phyloP scores from a whole-genome alignment of 768 basidiomycete genomes.

The Suillus tomentosus region DNA sequence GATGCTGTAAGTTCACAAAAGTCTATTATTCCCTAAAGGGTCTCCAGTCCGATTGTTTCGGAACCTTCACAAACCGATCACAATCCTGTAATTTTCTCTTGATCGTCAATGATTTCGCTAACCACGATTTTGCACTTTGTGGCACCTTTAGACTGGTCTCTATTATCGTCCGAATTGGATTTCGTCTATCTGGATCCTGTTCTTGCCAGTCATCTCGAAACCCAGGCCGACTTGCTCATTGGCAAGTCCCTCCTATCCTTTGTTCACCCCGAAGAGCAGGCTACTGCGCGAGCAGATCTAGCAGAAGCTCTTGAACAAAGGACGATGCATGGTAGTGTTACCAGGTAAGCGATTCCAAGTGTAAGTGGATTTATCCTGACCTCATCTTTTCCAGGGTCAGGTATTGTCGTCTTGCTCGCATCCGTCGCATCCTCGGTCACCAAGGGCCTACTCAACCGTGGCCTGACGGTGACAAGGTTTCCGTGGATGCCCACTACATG shows the following conservation, averaged over 20 bases:
- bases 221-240: conserved; percentile 67
- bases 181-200: conserved; percentile 88
- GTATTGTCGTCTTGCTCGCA: conserved; percentile 72
- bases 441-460: conserved; percentile 55
- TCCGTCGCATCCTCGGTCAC: conserved; percentile 74
- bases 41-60: conserved; percentile 14
- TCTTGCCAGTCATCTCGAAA: conserved; percentile 67
- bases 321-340: conserved; percentile 83
- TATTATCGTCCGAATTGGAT: conserved; percentile 72
- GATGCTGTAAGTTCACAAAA: conserved; percentile 64
- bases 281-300: conserved; percentile 73
- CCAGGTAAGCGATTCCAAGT: conserved; percentile 48
- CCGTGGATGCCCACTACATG: conserved; percentile 76
- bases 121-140: conserved; percentile 16
- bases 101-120: conserved; percentile 20
- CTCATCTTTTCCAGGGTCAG: conserved; percentile 57
- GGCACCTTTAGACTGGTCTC: conserved; percentile 66
- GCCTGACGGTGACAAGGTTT: conserved; percentile 67
- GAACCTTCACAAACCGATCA: conserved; percentile 25
- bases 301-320: conserved; percentile 71
- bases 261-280: conserved; percentile 84
- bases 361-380: conserved; percentile 17
- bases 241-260: conserved; percentile 74
- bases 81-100: conserved; percentile 14
- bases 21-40: conserved; percentile 19